These are phyloP conservation scores for Fusarium incarnatum DNA, from an alignment of 2,329 filamentous ascomycete species.

Conservation along the genomic window DNA sequence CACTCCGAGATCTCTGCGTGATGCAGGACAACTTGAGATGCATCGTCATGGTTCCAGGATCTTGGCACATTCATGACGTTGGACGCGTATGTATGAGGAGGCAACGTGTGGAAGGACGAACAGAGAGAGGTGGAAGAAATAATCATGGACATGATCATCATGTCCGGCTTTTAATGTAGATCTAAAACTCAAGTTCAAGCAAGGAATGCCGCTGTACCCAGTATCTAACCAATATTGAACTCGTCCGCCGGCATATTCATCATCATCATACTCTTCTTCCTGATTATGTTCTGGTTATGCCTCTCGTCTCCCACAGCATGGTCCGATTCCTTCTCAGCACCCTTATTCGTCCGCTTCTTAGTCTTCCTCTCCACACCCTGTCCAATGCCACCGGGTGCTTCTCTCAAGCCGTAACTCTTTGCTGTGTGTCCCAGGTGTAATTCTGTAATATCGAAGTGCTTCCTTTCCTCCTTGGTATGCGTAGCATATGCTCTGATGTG, in stretches of 20 bases:
- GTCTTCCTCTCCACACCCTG: constrained; percentile 63
- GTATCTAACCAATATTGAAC: constrained; percentile 72
- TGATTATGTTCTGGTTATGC: constrained; percentile 59
- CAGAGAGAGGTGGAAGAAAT: constrained; percentile 11
- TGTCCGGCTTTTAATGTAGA: constrained; percentile 34
- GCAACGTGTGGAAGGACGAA: constrained; percentile 1
- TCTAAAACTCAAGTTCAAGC: constrained; percentile 25
- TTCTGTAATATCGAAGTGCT: constrained; percentile 90
- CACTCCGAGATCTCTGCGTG: constrained; percentile 10
- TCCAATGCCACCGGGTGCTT: constrained; percentile 86
- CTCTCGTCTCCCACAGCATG: constrained; percentile 50
- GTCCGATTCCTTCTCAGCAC: constrained; percentile 53
- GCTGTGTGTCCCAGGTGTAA: constrained; percentile 93
- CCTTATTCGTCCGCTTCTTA: constrained; percentile 54
- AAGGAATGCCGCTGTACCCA: constrained; percentile 22
- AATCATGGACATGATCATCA: constrained; percentile 19
- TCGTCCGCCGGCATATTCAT: constrained; percentile 73
- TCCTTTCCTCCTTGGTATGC: constrained; percentile 85
- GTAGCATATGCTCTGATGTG: constrained; percentile 96
- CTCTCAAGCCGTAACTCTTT: constrained; percentile 91
- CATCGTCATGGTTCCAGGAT: constrained; percentile 20
- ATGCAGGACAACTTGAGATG: constrained; percentile 13
- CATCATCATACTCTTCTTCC: constrained; percentile 73
- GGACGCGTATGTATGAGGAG: not conserved
- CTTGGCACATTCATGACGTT: constrained; percentile 24